phyloP scores from a whole-genome alignment of 192 early-diverging fungal genomes.

The Coemansia biformis region DNA sequence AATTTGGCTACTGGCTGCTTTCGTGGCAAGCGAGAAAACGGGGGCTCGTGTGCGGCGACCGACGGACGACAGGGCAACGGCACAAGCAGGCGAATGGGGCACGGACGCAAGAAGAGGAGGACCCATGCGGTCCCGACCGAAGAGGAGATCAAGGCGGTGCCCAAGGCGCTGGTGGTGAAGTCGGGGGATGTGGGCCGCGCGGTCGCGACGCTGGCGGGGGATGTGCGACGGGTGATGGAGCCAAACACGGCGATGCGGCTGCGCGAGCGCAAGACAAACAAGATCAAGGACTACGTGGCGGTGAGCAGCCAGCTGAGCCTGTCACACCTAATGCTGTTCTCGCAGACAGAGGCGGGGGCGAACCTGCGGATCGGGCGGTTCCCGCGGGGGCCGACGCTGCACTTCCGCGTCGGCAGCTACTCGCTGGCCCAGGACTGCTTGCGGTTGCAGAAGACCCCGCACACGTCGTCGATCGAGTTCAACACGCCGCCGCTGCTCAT shows the following conservation, averaged over 20 bases:
- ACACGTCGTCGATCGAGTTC: constrained; percentile 72
- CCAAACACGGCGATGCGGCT: constrained; percentile 90
- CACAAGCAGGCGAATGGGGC: constrained; percentile 19
- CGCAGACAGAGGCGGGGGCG: constrained; percentile 69
- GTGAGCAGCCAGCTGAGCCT: constrained; percentile 82
- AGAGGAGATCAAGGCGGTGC: constrained; percentile 55
- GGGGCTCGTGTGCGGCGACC: too few relatives aligned
- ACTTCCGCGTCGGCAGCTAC: constrained; percentile 78
- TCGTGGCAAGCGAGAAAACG: too few relatives aligned
- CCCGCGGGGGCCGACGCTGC: constrained; percentile 90
- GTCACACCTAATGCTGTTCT: constrained; percentile 85
- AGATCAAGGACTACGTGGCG: constrained; percentile 86
- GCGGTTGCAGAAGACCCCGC: constrained; percentile 69
- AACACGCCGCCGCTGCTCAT: constrained; percentile 70
- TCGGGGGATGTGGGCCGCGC: constrained; percentile 75
- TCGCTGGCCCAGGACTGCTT: constrained; percentile 78
- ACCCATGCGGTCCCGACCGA: constrained; percentile 50
- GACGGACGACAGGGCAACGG: too few relatives aligned
- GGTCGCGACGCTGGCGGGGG: constrained; percentile 72
- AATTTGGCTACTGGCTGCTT: too few relatives aligned
- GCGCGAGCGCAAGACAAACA: constrained; percentile 85
- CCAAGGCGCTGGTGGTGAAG: constrained; percentile 88
- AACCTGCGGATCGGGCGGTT: constrained; percentile 83
- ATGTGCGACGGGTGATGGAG: constrained; percentile 86
- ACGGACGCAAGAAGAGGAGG: constrained; percentile 40